Evolutionary conservation across 2,329 filamentous ascomycete genomes (phyloP), one percentile per base, ranked within the genome.

Genomic region (Xylaria sp.): DNA sequence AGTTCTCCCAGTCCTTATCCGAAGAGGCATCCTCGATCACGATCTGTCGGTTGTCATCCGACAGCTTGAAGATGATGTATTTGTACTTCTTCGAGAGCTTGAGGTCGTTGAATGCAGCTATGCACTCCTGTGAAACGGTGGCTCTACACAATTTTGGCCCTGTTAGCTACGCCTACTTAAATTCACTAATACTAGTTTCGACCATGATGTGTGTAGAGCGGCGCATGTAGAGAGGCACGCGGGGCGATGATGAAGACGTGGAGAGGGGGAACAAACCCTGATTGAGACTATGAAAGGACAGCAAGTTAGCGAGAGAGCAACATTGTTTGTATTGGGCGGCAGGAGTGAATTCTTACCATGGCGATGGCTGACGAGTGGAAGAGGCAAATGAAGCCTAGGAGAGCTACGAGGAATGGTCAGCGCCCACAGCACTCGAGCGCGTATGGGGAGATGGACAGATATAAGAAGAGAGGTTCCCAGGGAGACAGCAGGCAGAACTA

Each of bases 51-150:
- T 90, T 89, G 85, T 94, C 88, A 82, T 94, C 92, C 73, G 90
- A 91, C 80, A 96, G 89, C 87, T 94, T 93, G 90, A 88, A 95
- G 86, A 96, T 89, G 84, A 96, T 91, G 87, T 88, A 97, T 84
- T 93, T 94, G 85, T 89, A 86, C 85, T 89, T 89, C 84, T 94
- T 94, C 82, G 83, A 86, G 75, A 94, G 89, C 89, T 95, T 95
- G 74, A 95, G 88, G 75, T 94, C 90, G 82, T 94, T 93, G 88
- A 91, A 95, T 69, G 84, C 82, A 74, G 81, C 80, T 79, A 89
- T 88, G 87, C 92, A 94, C 68, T 94, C 91, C 79, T 88, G 86
- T 73, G 87, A 83, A 77, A 94, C 89, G 79, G 86, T 86, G 75
- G 92, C 91, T 87, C 92, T 94, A 82, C 3, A 73, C 11, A 50